These are phyloP conservation scores for Lecanosticta acicola DNA, from an alignment of 2,329 filamentous ascomycete species.

Conservation along the genomic window DNA sequence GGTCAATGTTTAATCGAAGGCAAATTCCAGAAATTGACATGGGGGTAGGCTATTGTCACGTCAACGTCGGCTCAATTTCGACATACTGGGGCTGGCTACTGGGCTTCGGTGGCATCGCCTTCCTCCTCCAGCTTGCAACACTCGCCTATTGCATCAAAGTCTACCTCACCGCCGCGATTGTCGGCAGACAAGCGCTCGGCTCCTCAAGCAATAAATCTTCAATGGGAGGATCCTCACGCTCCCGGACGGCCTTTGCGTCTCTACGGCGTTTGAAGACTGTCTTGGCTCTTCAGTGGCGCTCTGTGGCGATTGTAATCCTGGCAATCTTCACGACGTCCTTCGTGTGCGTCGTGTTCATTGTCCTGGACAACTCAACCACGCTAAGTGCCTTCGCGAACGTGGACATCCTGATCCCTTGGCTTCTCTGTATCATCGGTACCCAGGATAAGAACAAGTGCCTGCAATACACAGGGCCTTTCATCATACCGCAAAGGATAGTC, in stretches of 20 bases:
- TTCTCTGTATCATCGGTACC: constrained; percentile 22
- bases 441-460: constrained; percentile 19
- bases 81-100: constrained; percentile 39
- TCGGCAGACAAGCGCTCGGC: constrained; percentile 17
- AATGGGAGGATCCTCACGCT: constrained; percentile 16
- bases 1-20: no score
- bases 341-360: constrained; percentile 24
- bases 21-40: no score
- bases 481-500: constrained; percentile 17
- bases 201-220: constrained; percentile 12
- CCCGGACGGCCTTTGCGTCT: constrained; percentile 53
- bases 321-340: constrained; percentile 50
- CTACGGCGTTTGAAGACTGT: constrained; percentile 71
- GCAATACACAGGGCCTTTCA: constrained; percentile 14
- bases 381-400: constrained; percentile 18
- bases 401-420: constrained; percentile 23
- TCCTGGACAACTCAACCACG: constrained; percentile 19
- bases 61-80: constrained; percentile 54
- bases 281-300: constrained; percentile 75
- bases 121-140: constrained; percentile 33
- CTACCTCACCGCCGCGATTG: constrained; percentile 24
- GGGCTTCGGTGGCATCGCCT: constrained; percentile 29
- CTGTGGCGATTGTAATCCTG: constrained; percentile 70
- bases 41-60: constrained; percentile 91
- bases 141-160: constrained; percentile 35